Percentiles rank a stretch among this genome's conserved stretches.
These are phyloP conservation scores for Russula foetens DNA, from an alignment of 768 basidiomycete species.

Conservation along the genomic window DNA sequence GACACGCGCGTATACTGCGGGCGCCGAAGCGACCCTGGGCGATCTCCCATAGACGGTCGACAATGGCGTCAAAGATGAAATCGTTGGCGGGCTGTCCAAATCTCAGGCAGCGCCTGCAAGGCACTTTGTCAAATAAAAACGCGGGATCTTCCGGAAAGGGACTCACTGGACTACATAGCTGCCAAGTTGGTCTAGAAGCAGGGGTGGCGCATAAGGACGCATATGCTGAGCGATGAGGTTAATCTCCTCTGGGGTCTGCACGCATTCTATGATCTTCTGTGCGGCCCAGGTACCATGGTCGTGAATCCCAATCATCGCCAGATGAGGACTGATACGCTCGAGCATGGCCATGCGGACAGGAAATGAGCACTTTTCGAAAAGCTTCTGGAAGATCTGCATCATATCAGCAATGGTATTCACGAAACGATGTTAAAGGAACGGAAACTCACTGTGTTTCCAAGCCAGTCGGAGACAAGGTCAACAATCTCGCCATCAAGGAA, in stretches of 20 bases:
- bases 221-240: slow-evolving; percentile 78
- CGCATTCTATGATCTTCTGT: slow-evolving; percentile 97
- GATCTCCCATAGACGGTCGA: slow-evolving; percentile 97
- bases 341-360: slow-evolving; percentile 81
- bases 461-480: slow-evolving; percentile 94
- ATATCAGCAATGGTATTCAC: background rate
- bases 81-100: slow-evolving; percentile 87
- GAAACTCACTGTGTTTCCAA: slow-evolving; percentile 80
- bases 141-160: background rate
- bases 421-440: background rate
- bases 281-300: slow-evolving; percentile 99
- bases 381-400: slow-evolving; percentile 83
- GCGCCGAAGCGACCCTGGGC: slow-evolving; percentile 98
- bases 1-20: slow-evolving; percentile 93
- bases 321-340: slow-evolving; percentile 85
- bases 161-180: slow-evolving; percentile 90
- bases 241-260: slow-evolving; percentile 80
- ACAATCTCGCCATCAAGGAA: slow-evolving; percentile 93
- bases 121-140: background rate
- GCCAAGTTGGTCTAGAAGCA: slow-evolving; percentile 89
- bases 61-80: slow-evolving; percentile 97
- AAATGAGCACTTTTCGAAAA: slow-evolving; percentile 85
- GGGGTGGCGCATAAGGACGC: slow-evolving; percentile 84
- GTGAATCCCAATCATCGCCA: slow-evolving; percentile 97
- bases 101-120: slow-evolving; percentile 73